Evolutionary conservation across 192 early-diverging fungal genomes (phyloP), one percentile per base, ranked within the genome.

Genomic region (Cladochytrium replicatum): DNA sequence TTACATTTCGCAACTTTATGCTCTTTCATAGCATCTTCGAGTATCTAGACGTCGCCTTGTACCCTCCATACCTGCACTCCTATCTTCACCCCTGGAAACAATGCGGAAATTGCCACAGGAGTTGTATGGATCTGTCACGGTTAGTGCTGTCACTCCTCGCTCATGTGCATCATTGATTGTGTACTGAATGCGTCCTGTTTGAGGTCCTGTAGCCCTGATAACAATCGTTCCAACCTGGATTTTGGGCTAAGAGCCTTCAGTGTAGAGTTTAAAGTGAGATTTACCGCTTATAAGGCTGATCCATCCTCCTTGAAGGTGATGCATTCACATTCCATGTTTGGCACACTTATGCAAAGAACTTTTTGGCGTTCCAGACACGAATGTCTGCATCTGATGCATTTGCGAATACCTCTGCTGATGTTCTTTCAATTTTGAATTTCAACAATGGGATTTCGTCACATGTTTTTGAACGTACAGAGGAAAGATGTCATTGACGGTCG

Each of bases 261-360:
- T 2, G 17, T 7, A 7, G 1, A 27, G n/a, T n/a, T n/a, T n/a
- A n/a, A n/a, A n/a, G n/a, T n/a, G n/a, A n/a, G n/a, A n/a, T 32
- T 6, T 57, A 67, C 64, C 64, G 29, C 58, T 66, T 22, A 75
- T 58, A 8, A 74, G 47, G 15, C 57, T 11, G 63, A 46, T 0
- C 75, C 75, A 47, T 78, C 75, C 40, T 76, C 72, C 40, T 78
- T 76, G 58, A 78, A 78, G 0, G 57, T 55, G 29, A 78, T 61
- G 53, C 72, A 75, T 46, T 78, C 72, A 60, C 72, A 76, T 50
- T 78, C 72, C 15, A 78, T 48, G 48, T 78, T 78, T 15, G 75
- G 75, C n/a, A 78, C 61, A 1, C 66, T 55, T 37, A 78, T 75
- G 22, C 70, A 43, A 37, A 78, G 41, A 7, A 64, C 6, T 66